A percentile compares a stretch with the other conserved stretches of the same genome.
Evolutionary conservation across 768 basidiomycete genomes (phyloP).

Genomic region (Agaricus subrufescens): DNA sequence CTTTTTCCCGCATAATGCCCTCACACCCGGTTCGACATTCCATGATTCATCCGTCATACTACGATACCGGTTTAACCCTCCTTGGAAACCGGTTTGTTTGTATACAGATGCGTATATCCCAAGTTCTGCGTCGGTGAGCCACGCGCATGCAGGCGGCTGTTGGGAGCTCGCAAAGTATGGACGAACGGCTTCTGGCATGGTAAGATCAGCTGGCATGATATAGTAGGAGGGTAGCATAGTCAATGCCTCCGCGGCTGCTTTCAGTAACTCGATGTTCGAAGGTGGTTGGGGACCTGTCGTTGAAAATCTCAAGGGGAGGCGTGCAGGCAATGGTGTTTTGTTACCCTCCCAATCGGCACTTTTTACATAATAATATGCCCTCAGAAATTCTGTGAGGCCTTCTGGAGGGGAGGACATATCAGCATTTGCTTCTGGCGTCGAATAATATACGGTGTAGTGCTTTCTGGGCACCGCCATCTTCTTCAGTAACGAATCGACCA

Average conservation of each 20-base stretch:
- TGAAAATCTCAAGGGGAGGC: not conserved
- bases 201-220: slow-evolving; percentile 49
- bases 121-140: slow-evolving; percentile 48
- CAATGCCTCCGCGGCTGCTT: slow-evolving; percentile 1
- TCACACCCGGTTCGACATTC: slow-evolving; percentile 37
- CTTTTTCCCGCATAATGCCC: slow-evolving; percentile 31
- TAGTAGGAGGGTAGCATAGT: slow-evolving; percentile 50
- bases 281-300: not conserved
- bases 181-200: slow-evolving; percentile 46
- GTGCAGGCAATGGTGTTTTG: slow-evolving; percentile 26
- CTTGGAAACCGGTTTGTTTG: slow-evolving; percentile 53
- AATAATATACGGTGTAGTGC: slow-evolving; percentile 52
- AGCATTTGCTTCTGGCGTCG: slow-evolving; percentile 37
- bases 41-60: slow-evolving; percentile 28
- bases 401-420: slow-evolving; percentile 40
- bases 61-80: slow-evolving; percentile 58
- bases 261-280: not conserved
- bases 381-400: slow-evolving; percentile 44
- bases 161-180: slow-evolving; percentile 26
- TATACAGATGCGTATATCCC: slow-evolving; percentile 46
- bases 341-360: slow-evolving; percentile 49
- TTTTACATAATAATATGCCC: slow-evolving; percentile 55
- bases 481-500: slow-evolving; percentile 25
- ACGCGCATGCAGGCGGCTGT: slow-evolving; percentile 25
- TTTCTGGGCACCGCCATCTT: slow-evolving; percentile 47